Percentiles rank a stretch among this genome's conserved stretches.
These are phyloP conservation scores for Incumbomyces lentus DNA, from an alignment of 2,329 filamentous ascomycete species.

Conservation along the genomic window DNA sequence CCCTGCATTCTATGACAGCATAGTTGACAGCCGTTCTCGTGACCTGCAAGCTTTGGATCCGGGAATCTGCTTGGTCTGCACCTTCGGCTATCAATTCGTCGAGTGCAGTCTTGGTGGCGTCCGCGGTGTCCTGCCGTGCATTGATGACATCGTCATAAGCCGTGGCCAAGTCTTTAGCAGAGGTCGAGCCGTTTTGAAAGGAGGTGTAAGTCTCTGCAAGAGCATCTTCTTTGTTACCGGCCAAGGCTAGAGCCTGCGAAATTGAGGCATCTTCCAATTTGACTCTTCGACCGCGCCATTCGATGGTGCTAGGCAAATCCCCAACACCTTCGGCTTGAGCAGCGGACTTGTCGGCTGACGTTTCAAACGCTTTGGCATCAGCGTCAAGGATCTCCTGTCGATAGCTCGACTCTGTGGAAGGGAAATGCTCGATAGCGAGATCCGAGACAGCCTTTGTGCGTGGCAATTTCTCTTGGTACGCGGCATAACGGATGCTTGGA, in stretches of 20 bases:
- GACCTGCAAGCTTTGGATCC: constrained; percentile 87
- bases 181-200: constrained; percentile 22
- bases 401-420: constrained; percentile 46
- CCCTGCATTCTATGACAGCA: constrained; percentile 85
- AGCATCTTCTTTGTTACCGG: constrained; percentile 46
- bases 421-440: constrained; percentile 71
- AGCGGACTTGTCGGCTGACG: constrained; percentile 42
- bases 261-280: constrained; percentile 89
- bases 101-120: constrained; percentile 85
- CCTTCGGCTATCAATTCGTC: constrained; percentile 80
- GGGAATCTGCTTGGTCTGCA: constrained; percentile 67
- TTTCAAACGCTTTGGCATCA: constrained; percentile 52
- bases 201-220: constrained; percentile 27
- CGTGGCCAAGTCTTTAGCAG: constrained; percentile 61
- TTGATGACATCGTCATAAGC: constrained; percentile 87
- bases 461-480: constrained; percentile 81
- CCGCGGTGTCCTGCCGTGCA: constrained; percentile 84
- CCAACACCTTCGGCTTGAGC: constrained; percentile 36
- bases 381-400: constrained; percentile 59
- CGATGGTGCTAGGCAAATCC: constrained; percentile 61
- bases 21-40: constrained; percentile 91
- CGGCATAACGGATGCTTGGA: constrained; percentile 85
- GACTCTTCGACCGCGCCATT: constrained; percentile 77
- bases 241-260: constrained; percentile 66
- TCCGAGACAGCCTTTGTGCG: constrained; percentile 71